Evolutionary conservation across 2,329 filamentous ascomycete genomes (phyloP), one percentile per base, ranked within the genome.

Genomic region (Fusarium solani-melongenae): DNA sequence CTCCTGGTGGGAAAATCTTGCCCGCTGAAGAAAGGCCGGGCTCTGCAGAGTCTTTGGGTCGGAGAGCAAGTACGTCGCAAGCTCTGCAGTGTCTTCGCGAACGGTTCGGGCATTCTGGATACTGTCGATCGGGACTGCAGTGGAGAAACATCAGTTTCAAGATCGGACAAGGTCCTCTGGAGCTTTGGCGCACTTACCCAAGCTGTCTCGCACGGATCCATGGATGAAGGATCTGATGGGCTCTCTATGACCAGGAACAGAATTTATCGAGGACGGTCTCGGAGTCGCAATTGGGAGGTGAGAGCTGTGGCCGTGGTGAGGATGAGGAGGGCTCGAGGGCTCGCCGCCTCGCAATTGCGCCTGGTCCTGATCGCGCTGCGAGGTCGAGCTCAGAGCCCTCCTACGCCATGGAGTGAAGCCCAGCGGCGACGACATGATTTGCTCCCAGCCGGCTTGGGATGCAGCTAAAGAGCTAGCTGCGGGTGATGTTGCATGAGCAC

Each of bases 51-150:
- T 81, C 66, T 86, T 83, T 76, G 88, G 87, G 76, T 93, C 90
- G 41, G 92, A 92, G 31, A 98, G 88, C 58, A 94, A 92, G 80
- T 95, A 94, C 20, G 90, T 94, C 49, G 95, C 95, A 65, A 98
- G 87, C 82, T 97, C 94, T 60, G 94, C 94, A 3, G 95, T 97
- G 79, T 96, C 92, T 82, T 96, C 92, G 72, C 95, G 92, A 44
- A 98, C 92, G 73, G 91, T 93, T 67, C 92, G 90, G 36, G 94
- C 93, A 81, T 94, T 93, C 76, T 94, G 90, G 20, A 90, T 88
- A 76, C 90, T 92, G 79, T 96, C 93, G 82, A 89, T 79, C 20
- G 88, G 87, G 41, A 84, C 87, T 89, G 72, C 46, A 56, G 33
- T 24, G 41, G 24, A 39, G 4, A 41, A 29, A 57, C 38, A 64